Conservation (phyloP, 2,329 filamentous ascomycete species). For the Paraphoma sp. region DNA sequence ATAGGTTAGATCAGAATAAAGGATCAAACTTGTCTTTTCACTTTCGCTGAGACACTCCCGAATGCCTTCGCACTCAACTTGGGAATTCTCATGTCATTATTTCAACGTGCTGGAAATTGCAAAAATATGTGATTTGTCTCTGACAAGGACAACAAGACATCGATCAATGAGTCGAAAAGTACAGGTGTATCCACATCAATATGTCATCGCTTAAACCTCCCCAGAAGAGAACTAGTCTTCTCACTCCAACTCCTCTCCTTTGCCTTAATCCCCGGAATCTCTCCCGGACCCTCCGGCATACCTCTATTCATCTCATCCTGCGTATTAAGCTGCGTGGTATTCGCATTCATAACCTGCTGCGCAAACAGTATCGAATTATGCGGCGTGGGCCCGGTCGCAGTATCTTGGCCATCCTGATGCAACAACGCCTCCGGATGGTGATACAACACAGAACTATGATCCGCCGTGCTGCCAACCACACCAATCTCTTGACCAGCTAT, state of each 20-base stretch:
- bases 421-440: conserved; percentile 1
- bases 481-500: conserved; percentile 11
- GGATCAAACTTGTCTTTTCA: no score
- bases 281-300: not conserved
- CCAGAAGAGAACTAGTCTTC: conserved; percentile 9
- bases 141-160: no score
- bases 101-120: no score
- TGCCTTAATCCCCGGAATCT: not conserved
- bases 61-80: no score
- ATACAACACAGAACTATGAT: not conserved
- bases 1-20: no score
- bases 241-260: conserved; percentile 3
- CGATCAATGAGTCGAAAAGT: no score
- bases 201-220: conserved; percentile 8
- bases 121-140: no score
- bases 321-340: conserved; percentile 59
- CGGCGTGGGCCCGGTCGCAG: conserved; percentile 22
- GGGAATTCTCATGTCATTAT: no score
- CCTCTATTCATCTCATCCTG: conserved; percentile 9
- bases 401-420: conserved; percentile 3
- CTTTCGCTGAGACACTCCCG: no score
- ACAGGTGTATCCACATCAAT: no score
- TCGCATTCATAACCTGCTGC: conserved; percentile 61
- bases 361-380: conserved; percentile 57
- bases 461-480: conserved; percentile 10